These are phyloP conservation scores for Solanum chacoense DNA, from an alignment of 305 asterid species.

Conservation along the genomic window DNA sequence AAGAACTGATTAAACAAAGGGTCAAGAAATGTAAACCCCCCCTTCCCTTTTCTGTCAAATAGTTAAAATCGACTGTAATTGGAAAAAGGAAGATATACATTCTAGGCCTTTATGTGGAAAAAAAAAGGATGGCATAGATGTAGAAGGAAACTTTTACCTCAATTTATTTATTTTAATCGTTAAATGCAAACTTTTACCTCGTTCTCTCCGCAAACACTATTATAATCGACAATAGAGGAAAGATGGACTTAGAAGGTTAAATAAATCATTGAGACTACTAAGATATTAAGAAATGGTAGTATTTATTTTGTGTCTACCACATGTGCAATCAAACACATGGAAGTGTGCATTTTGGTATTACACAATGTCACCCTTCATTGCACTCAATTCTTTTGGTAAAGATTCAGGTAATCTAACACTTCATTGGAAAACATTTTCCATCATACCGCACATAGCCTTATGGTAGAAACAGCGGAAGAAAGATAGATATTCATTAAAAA, in stretches of 20 bases:
- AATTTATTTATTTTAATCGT: background rate
- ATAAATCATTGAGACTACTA: background rate
- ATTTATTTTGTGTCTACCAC: background rate
- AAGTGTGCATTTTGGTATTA: background rate
- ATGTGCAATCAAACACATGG: background rate
- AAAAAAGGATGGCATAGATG: background rate
- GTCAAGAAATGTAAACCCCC: background rate
- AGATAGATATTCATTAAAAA: background rate
- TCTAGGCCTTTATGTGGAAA: background rate
- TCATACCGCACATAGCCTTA: background rate
- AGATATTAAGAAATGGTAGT: background rate
- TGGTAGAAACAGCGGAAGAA: background rate
- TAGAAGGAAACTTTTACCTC: background rate
- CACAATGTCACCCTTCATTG: background rate
- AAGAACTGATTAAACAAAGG: background rate
- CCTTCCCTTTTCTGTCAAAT: background rate
- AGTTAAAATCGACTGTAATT: background rate
- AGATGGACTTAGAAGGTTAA: background rate
- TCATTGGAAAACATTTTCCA: background rate
- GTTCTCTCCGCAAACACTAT: background rate
- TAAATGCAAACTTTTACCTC: background rate
- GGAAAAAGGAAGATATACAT: background rate
- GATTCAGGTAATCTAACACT: background rate
- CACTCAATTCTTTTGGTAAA: background rate
- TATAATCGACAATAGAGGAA: background rate